A percentile compares a stretch with the other conserved stretches of the same genome.
Conservation (phyloP, 805 yeast species). For the Grigorovia humatica region DNA sequence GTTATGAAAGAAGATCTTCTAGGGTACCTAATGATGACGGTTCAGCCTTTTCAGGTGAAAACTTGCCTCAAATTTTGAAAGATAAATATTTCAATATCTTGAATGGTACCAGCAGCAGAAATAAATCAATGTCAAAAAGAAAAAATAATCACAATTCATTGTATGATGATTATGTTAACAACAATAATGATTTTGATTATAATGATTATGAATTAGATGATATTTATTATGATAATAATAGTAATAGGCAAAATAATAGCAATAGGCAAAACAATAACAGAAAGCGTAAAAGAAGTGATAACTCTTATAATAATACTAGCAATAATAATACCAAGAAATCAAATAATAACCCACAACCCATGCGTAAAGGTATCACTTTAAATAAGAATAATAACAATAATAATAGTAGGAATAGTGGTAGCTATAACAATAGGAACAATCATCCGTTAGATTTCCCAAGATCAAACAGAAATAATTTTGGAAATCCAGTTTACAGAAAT, state of each 20-base stretch:
- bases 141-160: conserved; percentile 1
- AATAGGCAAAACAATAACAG: conserved; percentile 6
- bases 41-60: conserved; percentile 75
- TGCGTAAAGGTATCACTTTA: conserved; percentile 6
- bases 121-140: neutral
- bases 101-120: conserved; percentile 1
- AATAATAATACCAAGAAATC: conserved; percentile 6
- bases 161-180: conserved; percentile 6
- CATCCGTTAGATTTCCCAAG: conserved; percentile 25
- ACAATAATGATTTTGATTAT: conserved; percentile 11
- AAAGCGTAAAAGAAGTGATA: conserved; percentile 4
- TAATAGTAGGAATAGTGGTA: neutral
- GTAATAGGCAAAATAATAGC: conserved; percentile 4
- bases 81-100: conserved; percentile 35
- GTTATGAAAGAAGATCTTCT: conserved; percentile 48
- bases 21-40: conserved; percentile 70
- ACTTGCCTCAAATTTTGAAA: conserved; percentile 50
- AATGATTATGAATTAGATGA: conserved; percentile 21
- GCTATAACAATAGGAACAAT: neutral
- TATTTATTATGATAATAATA: conserved; percentile 15
- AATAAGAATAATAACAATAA: conserved; percentile 7
- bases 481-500: no score
- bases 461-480: conserved; percentile 4
- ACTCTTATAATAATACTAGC: neutral
- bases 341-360: conserved; percentile 4